These are phyloP conservation scores for Xylariaceae sp. DNA, from an alignment of 2,329 filamentous ascomycete genomes.

Conservation along the genomic window DNA sequence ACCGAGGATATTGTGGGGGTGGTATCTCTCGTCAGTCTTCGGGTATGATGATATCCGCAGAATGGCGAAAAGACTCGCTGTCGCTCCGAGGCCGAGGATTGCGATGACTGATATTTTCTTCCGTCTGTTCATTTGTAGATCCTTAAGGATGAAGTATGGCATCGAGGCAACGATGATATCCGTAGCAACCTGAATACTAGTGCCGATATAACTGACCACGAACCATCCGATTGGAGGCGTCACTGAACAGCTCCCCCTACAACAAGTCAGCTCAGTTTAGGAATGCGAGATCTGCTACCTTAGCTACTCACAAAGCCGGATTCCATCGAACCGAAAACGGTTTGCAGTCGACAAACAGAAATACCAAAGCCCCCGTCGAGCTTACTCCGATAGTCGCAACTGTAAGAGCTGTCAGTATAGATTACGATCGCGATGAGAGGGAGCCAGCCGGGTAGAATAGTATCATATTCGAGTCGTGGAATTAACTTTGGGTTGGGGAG, in stretches of 20 bases:
- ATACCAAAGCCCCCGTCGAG: background rate
- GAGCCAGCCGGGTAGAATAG: too few relatives aligned
- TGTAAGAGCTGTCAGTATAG: background rate
- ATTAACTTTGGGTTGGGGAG: too few relatives aligned
- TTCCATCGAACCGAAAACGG: background rate
- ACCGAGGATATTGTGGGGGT: background rate
- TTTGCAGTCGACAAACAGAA: background rate
- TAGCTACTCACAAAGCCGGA: background rate
- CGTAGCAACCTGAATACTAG: slow-evolving; percentile 18
- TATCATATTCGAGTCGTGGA: too few relatives aligned
- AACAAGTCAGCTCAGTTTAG: background rate
- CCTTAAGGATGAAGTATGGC: slow-evolving; percentile 28
- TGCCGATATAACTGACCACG: background rate
- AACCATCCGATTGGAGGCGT: background rate
- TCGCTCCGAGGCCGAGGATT: slow-evolving; percentile 8
- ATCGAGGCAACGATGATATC: slow-evolving; percentile 29
- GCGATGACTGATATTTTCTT: slow-evolving; percentile 17
- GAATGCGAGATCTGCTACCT: background rate
- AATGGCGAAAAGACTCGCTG: slow-evolving; percentile 8
- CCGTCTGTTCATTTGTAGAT: slow-evolving; percentile 24
- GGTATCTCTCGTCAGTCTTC: background rate
- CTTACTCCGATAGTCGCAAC: background rate
- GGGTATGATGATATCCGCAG: slow-evolving; percentile 10
- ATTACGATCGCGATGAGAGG: slow-evolving; percentile 9
- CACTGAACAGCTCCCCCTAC: background rate